A percentile compares a stretch with the other conserved stretches of the same genome.
phyloP scores from a whole-genome alignment of 228 moss, liverwort and hornwort species.

The Sphagnum fallax region DNA sequence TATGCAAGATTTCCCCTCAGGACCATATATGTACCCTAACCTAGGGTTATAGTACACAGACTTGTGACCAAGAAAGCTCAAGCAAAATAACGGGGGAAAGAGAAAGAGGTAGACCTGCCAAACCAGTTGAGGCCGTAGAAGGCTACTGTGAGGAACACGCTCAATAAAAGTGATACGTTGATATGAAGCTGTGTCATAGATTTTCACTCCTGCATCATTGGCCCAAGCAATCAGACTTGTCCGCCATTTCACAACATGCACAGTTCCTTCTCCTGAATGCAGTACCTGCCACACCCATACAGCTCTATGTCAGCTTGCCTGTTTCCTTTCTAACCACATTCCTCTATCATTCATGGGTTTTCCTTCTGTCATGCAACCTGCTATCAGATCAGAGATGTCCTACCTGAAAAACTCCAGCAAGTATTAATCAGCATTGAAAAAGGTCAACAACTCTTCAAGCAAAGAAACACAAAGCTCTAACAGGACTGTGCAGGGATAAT shows the following conservation, averaged over 20 bases:
- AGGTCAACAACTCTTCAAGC: too few species aligned
- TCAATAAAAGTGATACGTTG: slow-evolving; percentile 91
- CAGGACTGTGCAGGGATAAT: too few species aligned
- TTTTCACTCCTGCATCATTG: slow-evolving; percentile 85
- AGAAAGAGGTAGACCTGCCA: slow-evolving; percentile 62
- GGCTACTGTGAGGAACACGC: slow-evolving; percentile 74
- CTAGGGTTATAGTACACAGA: background rate
- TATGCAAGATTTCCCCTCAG: background rate
- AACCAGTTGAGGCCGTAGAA: slow-evolving; percentile 74
- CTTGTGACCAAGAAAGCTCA: background rate
- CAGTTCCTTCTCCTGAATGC: slow-evolving; percentile 95
- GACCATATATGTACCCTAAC: background rate
- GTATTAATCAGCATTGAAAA: too few species aligned
- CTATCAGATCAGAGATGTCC: too few species aligned
- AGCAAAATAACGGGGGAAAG: slow-evolving; percentile 8
- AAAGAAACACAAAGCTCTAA: too few species aligned
- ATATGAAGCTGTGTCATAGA: slow-evolving; percentile 87
- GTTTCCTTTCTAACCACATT: too few species aligned
- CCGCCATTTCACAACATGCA: slow-evolving; percentile 90
- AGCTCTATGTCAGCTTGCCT: slow-evolving; percentile 6
- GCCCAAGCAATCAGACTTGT: slow-evolving; percentile 98
- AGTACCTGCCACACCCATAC: slow-evolving; percentile 50
- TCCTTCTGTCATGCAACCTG: too few species aligned
- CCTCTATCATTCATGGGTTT: too few species aligned
- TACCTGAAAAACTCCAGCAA: too few species aligned